phyloP scores from a whole-genome alignment of 495 filamentous ascomycete genomes.

The Trichoderma asperelloides region DNA sequence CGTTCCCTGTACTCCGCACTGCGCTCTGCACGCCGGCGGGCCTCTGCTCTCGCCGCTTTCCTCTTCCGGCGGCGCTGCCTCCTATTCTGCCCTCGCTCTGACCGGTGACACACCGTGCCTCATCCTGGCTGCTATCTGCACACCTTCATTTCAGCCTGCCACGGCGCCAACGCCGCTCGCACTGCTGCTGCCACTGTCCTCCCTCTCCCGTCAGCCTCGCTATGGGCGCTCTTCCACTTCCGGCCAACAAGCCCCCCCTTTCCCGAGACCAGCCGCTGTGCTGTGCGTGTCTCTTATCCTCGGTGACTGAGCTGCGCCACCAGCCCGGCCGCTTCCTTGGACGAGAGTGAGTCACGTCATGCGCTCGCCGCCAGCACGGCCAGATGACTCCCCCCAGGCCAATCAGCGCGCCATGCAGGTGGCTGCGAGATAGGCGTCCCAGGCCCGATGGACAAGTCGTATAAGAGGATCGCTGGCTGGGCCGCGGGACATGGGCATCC shows the following conservation, averaged over 20 bases:
- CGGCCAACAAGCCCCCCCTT: neutral
- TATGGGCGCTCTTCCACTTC: slow-evolving; percentile 4
- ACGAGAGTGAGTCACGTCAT: slow-evolving; percentile 6
- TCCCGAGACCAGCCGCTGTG: neutral
- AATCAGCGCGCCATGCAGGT: slow-evolving; percentile 11
- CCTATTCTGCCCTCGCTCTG: neutral
- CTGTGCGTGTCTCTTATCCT: neutral
- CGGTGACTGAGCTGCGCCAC: neutral
- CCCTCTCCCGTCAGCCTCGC: slow-evolving; percentile 4
- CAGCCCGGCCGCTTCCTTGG: slow-evolving; percentile 4
- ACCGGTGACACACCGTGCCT: neutral
- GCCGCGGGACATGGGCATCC: too few relatives aligned
- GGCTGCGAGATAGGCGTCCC: too few relatives aligned
- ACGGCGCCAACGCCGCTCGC: neutral
- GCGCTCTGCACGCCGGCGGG: neutral
- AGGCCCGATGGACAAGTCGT: neutral
- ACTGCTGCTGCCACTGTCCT: neutral
- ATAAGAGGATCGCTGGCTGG: neutral
- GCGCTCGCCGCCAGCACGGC: slow-evolving; percentile 7
- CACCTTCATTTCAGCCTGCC: neutral
- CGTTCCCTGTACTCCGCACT: neutral
- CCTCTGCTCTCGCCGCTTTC: neutral
- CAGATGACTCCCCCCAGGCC: slow-evolving; percentile 9
- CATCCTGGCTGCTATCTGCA: neutral
- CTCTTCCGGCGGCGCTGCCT: slow-evolving; percentile 3